Evolutionary conservation across 148 eudicot genomes (phyloP), one percentile per base, ranked within the genome.

Genomic region (Cornus florida): DNA sequence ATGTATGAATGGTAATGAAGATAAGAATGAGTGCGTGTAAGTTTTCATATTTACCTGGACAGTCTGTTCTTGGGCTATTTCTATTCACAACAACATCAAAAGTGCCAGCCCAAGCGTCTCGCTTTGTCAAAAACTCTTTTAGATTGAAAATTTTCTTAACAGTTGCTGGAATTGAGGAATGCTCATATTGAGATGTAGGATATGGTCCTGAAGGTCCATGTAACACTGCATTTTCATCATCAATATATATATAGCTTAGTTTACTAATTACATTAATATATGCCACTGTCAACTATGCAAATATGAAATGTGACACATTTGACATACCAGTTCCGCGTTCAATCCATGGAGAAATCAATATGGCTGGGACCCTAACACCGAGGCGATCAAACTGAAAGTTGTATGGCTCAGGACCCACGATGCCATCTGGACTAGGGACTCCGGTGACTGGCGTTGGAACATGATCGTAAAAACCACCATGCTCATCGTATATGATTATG

Each of bases 381-480:
- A 94, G 90, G 4, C 98, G 92, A 66, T 92, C 93, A 66, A 94
- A 94, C 38, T 73, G 56, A 23, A 92, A 92, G 23, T 80, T 80
- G 69, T 87, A 84, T 0, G 97, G 98, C n/a, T 82, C 85, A 24
- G 94, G 89, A 12, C 98, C 86, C 11, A 83, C 83, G 11, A 92
- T 82, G 74, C 81, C 93, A 74, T 94, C 94, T 0, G 98, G 97
- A 76, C 83, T 91, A 28, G 98, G 98, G 70, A 94, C 85, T 0
- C 93, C 94, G 0, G 82, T 70, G 23, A 78, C 71, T 0, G 98
- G 98, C 7, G 93, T 86, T 0, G 97, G 93, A 6, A 94, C 94
- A 80, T 94, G 94, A 78, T 94, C 97, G 67, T 84, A 92, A 78
- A 92, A 94, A 3, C 98, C 98, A 33, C 98, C 98, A 73, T 94